Evolutionary conservation across 2,329 filamentous ascomycete species (phyloP), one percentile per base, ranked within the genome.

Genomic region (Fusarium phyllophilum): DNA sequence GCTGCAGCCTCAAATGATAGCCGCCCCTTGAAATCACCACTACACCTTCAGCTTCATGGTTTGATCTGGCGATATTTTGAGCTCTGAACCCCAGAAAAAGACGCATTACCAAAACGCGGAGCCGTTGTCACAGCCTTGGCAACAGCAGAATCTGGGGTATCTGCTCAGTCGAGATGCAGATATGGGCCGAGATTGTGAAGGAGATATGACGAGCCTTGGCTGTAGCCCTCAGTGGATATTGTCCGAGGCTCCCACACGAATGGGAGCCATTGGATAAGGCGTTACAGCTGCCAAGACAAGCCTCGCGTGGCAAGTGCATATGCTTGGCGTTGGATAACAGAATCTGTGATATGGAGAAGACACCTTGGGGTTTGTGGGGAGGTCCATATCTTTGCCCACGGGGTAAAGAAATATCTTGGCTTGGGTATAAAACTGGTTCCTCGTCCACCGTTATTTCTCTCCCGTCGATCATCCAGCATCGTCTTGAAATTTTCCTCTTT

Each of bases 261-360:
- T 68, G 22, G 26, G 22, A 56, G 24, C 6, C 5, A 38, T 29
- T 60, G 44, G 44, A 52, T 59, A 42, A 39, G 51, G n/a, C 34
- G 42, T 64, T 38, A 29, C 52, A 49, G 29, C 20, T 26, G 68
- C 66, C 66, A 70, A 70, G 60, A n/a, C 20, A 66, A 39, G 22
- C 38, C 29, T 66, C 54, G 66, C 60, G 44, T 70, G 66, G 68
- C 68, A 56, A 66, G 14, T 61, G 66, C 68, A 65, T 60, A 18
- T 18, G 3, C 60, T 70, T 70, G 66, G 60, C 68, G 55, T 29
- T 51, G 56, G 45, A 57, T 60, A 39, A 42, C 33, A 60, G 11
- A 65, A 60, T 61, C 41, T 60, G 15, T 13, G 52, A 45, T 45
- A 70, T 65, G 59, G 66, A 46, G 12, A 55, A 56, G 48, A 38